Evolutionary conservation across 2,329 filamentous ascomycete species (phyloP), one percentile per base, ranked within the genome.

Genomic region (Verticillium nonalfalfae): DNA sequence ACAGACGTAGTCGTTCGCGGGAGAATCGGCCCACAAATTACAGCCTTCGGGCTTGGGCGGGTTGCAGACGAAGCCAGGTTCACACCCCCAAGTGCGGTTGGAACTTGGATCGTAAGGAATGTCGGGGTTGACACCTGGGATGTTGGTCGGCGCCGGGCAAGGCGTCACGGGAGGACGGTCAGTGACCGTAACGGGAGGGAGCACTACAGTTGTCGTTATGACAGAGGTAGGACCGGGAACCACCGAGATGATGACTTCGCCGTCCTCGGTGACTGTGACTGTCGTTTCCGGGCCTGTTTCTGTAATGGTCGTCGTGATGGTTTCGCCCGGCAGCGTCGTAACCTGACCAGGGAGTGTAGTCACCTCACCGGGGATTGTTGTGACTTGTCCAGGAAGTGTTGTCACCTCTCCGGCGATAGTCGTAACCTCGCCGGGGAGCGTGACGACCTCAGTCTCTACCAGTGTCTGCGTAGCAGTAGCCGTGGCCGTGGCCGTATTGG

Each of bases 31-130:
- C 76, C 79, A 86, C n/a, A 85, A 61, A 64, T 81, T 78, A 69
- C 84, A 86, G 26, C 73, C 74, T 0, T 60, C 66, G 0, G 81
- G 80, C 69, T 80, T 84, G 2, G 73, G 74, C n/a, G 78, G 78
- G 63, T 77, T 78, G 72, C 84, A 86, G 34, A 86, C 76, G 15
- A 68, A 79, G 36, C 83, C 82, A 2, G 83, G 81, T 13, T 64
- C 58, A 68, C 84, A 86, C 58, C 84, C 84, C 75, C 79, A 86
- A 0, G 81, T 83, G 45, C 72, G 73, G 59, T 82, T 66, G 1
- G 79, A 79, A 18, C 66, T 66, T 4, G 71, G 67, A 50, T 74
- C 61, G 14, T 79, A 72, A 1, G 70, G 64, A 13, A 56, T 39
- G 6, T 67, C 50, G 9, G 64, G 59, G 14, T 40, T 38, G 36